phyloP scores from a whole-genome alignment of 768 basidiomycete species.

The Tephrocybe sp. region DNA sequence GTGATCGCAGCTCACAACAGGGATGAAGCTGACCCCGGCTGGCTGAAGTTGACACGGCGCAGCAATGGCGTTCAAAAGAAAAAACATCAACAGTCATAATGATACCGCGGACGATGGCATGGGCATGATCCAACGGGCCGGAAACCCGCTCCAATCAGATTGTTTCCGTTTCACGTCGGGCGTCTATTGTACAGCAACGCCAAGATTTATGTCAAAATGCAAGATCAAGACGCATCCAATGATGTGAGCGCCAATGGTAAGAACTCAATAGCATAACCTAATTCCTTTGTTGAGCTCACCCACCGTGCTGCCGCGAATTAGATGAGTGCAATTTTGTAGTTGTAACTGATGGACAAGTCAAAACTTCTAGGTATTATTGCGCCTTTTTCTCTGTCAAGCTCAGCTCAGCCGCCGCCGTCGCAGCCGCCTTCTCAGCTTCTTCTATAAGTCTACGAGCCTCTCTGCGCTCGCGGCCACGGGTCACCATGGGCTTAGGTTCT shows the following conservation, averaged over 20 bases:
- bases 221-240: too few species aligned
- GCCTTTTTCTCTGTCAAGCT: constrained; percentile 21
- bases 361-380: constrained; percentile 17
- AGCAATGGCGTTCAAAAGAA: too few species aligned
- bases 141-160: constrained; percentile 1
- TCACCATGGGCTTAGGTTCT: constrained; percentile 82
- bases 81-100: too few species aligned
- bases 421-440: constrained; percentile 17
- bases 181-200: background rate
- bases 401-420: constrained; percentile 3
- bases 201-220: background rate
- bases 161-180: background rate
- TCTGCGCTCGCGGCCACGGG: constrained; percentile 83
- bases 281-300: too few species aligned
- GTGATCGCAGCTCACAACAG: too few species aligned
- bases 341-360: too few species aligned
- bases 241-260: too few species aligned
- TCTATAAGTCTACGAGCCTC: constrained; percentile 47
- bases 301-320: too few species aligned
- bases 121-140: background rate
- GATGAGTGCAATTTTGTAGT: background rate
- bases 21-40: too few species aligned
- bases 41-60: too few species aligned
- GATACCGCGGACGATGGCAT: too few species aligned
- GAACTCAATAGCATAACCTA: too few species aligned